Evolutionary conservation across 176 grass and related monocot species (phyloP), one percentile per base, ranked within the genome.

Genomic region (Oryza glumipatula): DNA sequence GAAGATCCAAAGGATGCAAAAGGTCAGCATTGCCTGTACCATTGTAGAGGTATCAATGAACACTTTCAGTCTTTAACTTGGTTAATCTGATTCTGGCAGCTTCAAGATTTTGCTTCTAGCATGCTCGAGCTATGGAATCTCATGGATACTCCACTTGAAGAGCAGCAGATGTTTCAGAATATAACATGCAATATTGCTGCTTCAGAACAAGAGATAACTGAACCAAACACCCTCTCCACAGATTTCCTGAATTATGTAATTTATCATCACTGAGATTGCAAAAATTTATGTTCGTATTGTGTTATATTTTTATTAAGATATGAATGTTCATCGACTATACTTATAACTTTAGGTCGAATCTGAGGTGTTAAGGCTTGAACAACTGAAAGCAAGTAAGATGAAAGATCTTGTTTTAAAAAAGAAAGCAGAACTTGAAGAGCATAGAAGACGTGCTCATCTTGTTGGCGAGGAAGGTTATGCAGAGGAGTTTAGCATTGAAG

Each of bases 41-140:
- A 54, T 35, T 83, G 4, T 8, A 70, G 30, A 69, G 11, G n/a
- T 52, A 69, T 80, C 6, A 70, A 51, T 39, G 47, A 30, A 4
- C 30, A 3, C 51, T 51, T 73, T 68, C 16, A 79, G 32, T 64
- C 21, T 38, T 51, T 82, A 72, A 82, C 80, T 65, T 52, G 43
- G 11, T 46, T 83, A 30, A 30, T 65, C 22, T 85, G 39, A 75
- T 68, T 76, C 22, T 68, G 19, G 41, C 83, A 95, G 96, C 91
- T 98, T 90, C 93, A 95, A 90, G 87, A 94, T 84, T 82, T 94
- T 64, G 93, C 89, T n/a, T 92, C 89, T 39, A 88, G 78, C 78
- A 89, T 98, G 89, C 87, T 98, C 48, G 91, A 94, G 69, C 78
- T 98, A 58, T 95, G 96, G 96, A 92, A 95, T 85, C 82, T 98